Conservation (phyloP, 345 rosid genomes). For the Ceriops decandra region DNA sequence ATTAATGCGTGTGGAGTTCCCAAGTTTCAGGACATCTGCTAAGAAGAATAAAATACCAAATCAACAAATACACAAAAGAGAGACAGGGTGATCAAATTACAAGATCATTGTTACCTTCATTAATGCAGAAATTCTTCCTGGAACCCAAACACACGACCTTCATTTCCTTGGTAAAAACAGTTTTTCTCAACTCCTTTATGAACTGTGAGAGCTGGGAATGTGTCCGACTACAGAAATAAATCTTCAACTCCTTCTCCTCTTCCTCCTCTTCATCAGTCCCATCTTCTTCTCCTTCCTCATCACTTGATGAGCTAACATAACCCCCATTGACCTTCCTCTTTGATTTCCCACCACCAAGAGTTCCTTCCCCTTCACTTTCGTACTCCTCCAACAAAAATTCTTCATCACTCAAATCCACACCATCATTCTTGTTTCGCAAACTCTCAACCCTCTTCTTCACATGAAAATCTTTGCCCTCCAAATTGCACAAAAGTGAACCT, state of each 20-base stretch:
- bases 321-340: conserved; percentile 53
- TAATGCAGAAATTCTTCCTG: conserved; percentile 78
- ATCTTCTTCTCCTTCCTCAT: conserved; percentile 46
- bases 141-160: conserved; percentile 74
- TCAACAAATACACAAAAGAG: conserved; percentile 12
- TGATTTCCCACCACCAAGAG: conserved; percentile 24
- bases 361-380: conserved; percentile 69
- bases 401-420: conserved; percentile 39
- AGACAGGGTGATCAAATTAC: not conserved
- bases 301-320: conserved; percentile 56
- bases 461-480: conserved; percentile 20
- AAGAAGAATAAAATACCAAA: conserved; percentile 18
- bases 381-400: conserved; percentile 82
- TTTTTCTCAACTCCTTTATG: conserved; percentile 72
- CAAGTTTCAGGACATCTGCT: conserved; percentile 70
- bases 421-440: conserved; percentile 27
- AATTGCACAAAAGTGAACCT: conserved; percentile 18
- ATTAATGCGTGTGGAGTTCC: conserved; percentile 55
- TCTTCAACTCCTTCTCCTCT: conserved; percentile 40
- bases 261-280: conserved; percentile 32
- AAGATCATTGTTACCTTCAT: conserved; percentile 51
- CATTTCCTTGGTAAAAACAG: conserved; percentile 47
- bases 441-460: conserved; percentile 20
- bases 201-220: conserved; percentile 95
- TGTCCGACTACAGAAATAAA: conserved; percentile 88